These are phyloP conservation scores for Fusarium coicis DNA, from an alignment of 2,329 filamentous ascomycete species.

Conservation along the genomic window DNA sequence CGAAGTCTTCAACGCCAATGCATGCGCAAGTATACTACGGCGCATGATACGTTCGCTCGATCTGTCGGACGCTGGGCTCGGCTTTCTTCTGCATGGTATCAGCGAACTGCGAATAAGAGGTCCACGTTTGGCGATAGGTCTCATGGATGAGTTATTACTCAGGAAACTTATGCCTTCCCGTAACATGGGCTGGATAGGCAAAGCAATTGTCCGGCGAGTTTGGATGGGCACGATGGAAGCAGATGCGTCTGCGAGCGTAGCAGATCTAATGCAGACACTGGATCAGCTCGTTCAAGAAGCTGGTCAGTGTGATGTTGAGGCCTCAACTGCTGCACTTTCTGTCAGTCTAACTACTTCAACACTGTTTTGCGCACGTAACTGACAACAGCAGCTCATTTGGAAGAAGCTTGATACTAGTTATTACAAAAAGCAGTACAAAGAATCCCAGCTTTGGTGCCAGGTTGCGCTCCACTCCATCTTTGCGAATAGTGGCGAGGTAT, in stretches of 20 bases:
- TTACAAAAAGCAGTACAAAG: conserved; percentile 60
- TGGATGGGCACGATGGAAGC: conserved; percentile 68
- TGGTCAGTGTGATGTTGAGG: conserved; percentile 61
- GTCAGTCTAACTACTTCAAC: conserved; percentile 54
- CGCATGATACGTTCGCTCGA: conserved; percentile 70
- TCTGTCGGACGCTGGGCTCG: conserved; percentile 72
- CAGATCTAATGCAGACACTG: conserved; percentile 42
- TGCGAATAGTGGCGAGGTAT: conserved; percentile 70
- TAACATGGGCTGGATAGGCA: conserved; percentile 72
- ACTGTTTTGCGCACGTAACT: neutral
- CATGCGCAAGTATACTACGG: conserved; percentile 65
- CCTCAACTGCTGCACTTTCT: conserved; percentile 74
- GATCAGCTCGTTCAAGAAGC: conserved; percentile 53
- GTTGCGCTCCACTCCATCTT: conserved; percentile 76
- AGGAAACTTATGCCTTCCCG: conserved; percentile 63
- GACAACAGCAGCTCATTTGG: conserved; percentile 75
- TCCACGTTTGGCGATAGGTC: conserved; percentile 58
- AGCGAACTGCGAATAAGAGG: conserved; percentile 69
- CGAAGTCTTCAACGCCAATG: conserved; percentile 59
- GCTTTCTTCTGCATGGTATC: conserved; percentile 73
- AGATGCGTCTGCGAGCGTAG: conserved; percentile 42
- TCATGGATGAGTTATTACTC: conserved; percentile 73
- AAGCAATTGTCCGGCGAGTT: conserved; percentile 72
- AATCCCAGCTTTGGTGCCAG: conserved; percentile 76
- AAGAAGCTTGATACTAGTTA: conserved; percentile 75